Conservation (phyloP, 2,329 filamentous ascomycete genomes). For the Lasiodiplodia gonubiensis region DNA sequence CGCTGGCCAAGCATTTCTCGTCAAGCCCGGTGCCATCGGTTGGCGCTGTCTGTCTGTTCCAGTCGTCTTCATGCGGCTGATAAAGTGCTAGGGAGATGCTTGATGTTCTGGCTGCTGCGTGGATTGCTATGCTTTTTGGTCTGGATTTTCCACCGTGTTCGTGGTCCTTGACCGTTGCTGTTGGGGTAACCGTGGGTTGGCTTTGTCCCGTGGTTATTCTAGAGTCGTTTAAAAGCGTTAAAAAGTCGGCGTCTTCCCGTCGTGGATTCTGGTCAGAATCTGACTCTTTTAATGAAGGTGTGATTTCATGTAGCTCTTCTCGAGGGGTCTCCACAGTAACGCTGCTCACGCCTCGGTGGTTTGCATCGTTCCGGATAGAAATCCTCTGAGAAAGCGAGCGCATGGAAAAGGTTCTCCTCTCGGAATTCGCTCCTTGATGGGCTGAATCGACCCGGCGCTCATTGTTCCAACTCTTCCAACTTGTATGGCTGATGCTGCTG, state of each 20-base stretch:
- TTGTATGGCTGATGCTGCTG: slow-evolving; percentile 5
- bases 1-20: slow-evolving; percentile 8
- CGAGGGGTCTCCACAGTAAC: not conserved
- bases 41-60: not conserved
- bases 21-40: slow-evolving; percentile 1
- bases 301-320: not conserved
- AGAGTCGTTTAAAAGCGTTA: not conserved
- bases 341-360: not conserved
- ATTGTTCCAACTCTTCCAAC: slow-evolving; percentile 15
- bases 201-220: not conserved
- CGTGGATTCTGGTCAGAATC: not conserved
- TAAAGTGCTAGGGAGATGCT: not conserved
- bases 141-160: not conserved
- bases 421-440: slow-evolving; percentile 1
- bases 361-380: not conserved
- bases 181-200: not conserved
- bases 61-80: slow-evolving; percentile 9
- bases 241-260: not conserved
- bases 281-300: not conserved
- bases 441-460: slow-evolving; percentile 11
- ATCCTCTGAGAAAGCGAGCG: not conserved
- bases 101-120: not conserved
- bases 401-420: slow-evolving; percentile 4
- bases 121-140: slow-evolving; percentile 4
- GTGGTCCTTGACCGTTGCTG: no score